Base-by-base conservation (phyloP, 2,329 filamentous ascomycete genomes). In the Colletotrichum ledebouriae region DNA sequence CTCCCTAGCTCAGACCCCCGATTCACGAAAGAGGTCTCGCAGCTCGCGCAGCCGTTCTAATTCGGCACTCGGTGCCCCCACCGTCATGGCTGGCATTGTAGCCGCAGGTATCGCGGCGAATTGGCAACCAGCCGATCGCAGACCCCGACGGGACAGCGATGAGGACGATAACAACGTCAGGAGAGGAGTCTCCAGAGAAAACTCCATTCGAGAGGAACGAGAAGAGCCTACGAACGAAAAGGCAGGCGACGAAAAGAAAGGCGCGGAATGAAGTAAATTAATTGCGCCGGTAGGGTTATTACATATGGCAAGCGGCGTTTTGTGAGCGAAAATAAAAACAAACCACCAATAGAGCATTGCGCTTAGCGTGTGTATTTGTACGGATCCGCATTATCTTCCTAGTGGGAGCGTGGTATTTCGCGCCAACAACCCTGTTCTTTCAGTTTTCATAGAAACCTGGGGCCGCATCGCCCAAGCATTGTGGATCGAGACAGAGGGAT, bases 71-170 rank as follows among this genome's bases (percentile, higher is more conserved):
- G 92, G 90, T 11, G 90, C 92, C 2, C 90, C 91, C 2, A 89
- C 90, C 7, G 92, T 94, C 69, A 94, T 94, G 92, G 91, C 92
- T n/a, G 92, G 92, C 69, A 90, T 94, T 66, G 88, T 94, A 57
- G 92, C 92, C 9, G 92, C 91, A 49, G 91, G 90, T 74, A 87
- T 94, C 39, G 92, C 89, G 39, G 91, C 89, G 13, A 91, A 90
- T 34, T 94, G 92, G 92, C 92, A 91, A 55, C 92, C 92, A 1
- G 86, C 89, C 62, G 89, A 90, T 68, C 81, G 87, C 9, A 80
- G 78, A 56, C 20, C 34, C 17, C 75, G 73, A 17, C 79, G 78
- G 58, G 74, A 76, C 6, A 74, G 77, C 33, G 79, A 80, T 58
- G 80, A 80, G 61, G 74, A 73, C 17, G 75, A 72, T 50, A 58